Conservation (phyloP, 768 basidiomycete genomes). For the Mycena epipterygia region DNA sequence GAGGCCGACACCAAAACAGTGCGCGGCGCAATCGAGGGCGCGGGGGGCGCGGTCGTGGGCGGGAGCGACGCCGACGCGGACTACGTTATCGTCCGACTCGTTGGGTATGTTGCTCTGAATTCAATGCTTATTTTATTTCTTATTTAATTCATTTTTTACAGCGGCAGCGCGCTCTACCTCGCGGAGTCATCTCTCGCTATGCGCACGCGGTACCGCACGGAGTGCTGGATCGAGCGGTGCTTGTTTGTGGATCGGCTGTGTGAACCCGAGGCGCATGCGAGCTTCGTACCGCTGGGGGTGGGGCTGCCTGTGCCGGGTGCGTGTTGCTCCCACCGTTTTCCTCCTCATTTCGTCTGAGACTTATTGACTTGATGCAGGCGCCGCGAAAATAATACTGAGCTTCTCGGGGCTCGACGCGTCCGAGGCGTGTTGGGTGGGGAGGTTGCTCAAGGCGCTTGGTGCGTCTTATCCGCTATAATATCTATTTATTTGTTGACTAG, state of each 20-base stretch:
- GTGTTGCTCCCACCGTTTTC: slow-evolving; percentile 32
- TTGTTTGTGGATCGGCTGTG: slow-evolving; percentile 81
- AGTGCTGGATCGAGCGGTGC: slow-evolving; percentile 95
- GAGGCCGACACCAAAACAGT: slow-evolving; percentile 75
- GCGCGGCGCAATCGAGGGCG: slow-evolving; percentile 68
- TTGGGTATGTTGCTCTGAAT: slow-evolving; percentile 68
- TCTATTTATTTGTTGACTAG: slow-evolving; percentile 52
- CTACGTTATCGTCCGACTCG: slow-evolving; percentile 79
- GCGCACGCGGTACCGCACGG: slow-evolving; percentile 80
- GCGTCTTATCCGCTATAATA: too few relatives aligned
- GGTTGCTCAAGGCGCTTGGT: slow-evolving; percentile 78
- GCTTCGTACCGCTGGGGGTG: slow-evolving; percentile 76
- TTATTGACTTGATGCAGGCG: slow-evolving; percentile 53
- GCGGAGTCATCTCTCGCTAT: slow-evolving; percentile 64
- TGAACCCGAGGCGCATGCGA: slow-evolving; percentile 73
- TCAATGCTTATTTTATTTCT: too few relatives aligned
- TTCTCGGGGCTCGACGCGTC: slow-evolving; percentile 83
- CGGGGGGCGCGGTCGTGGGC: slow-evolving; percentile 65
- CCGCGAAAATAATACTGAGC: slow-evolving; percentile 70
- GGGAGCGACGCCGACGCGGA: slow-evolving; percentile 65
- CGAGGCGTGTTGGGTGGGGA: slow-evolving; percentile 73
- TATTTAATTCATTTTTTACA: slow-evolving; percentile 43
- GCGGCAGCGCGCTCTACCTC: slow-evolving; percentile 76
- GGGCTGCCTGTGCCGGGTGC: slow-evolving; percentile 71
- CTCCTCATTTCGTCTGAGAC: background rate